Conservation (phyloP, 1,139 yeast genomes). For the Scheffersomyces titani region DNA sequence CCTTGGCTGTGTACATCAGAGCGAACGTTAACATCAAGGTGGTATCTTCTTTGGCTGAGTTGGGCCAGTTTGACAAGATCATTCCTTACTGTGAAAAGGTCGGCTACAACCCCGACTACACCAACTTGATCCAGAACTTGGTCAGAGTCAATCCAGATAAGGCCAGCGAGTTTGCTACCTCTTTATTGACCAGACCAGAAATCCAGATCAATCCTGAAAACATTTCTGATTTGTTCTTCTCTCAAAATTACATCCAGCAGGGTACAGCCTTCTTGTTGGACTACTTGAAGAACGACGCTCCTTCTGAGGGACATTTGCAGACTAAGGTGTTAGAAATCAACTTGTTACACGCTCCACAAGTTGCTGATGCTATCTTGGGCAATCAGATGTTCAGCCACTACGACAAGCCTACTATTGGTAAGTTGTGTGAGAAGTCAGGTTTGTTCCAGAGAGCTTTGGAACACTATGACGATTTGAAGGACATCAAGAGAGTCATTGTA, state of each 20-base stretch:
- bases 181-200: conserved; percentile 66
- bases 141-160: conserved; percentile 95
- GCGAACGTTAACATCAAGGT: conserved; percentile 88
- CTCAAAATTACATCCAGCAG: conserved; percentile 94
- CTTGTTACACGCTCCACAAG: conserved; percentile 96
- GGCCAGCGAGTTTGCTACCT: conserved; percentile 95
- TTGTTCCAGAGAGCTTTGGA: conserved; percentile 93
- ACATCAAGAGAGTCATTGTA: conserved; percentile 90
- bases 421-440: conserved; percentile 92
- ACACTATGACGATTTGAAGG: conserved; percentile 91
- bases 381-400: conserved; percentile 95
- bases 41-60: conserved; percentile 88
- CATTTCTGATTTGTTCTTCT: conserved; percentile 89
- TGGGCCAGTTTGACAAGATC: conserved; percentile 95
- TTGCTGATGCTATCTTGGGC: conserved; percentile 97
- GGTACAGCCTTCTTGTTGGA: conserved; percentile 98
- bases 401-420: conserved; percentile 91
- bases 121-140: conserved; percentile 86
- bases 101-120: conserved; percentile 85
- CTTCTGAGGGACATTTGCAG: conserved; percentile 95
- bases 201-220: conserved; percentile 77
- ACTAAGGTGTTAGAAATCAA: conserved; percentile 93
- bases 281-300: conserved; percentile 91
- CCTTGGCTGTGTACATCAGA: conserved; percentile 88
- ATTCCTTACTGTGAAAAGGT: conserved; percentile 92